These are phyloP conservation scores for Sechiopsis laciniata DNA, from an alignment of 306 rosid genomes.

Conservation along the genomic window DNA sequence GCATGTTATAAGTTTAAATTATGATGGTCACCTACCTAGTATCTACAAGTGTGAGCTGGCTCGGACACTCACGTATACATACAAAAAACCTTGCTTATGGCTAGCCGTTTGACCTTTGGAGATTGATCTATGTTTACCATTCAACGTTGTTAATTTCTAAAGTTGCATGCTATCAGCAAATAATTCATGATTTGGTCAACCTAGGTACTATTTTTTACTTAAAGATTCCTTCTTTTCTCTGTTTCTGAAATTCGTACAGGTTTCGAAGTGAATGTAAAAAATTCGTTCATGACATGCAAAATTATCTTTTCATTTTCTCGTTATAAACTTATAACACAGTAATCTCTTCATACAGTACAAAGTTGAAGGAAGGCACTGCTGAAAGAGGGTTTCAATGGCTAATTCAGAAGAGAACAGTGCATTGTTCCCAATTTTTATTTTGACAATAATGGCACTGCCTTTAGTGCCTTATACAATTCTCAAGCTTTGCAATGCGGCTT, in stretches of 20 bases:
- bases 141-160: background rate
- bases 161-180: background rate
- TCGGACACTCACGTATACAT: too few species aligned
- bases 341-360: slow-evolving; percentile 29
- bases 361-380: slow-evolving; percentile 26
- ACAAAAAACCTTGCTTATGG: too few species aligned
- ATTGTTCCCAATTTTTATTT: slow-evolving; percentile 82
- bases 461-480: slow-evolving; percentile 81
- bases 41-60: too few species aligned
- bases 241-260: slow-evolving; percentile 1
- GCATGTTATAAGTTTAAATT: too few species aligned
- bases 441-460: slow-evolving; percentile 94
- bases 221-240: background rate
- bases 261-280: background rate
- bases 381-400: slow-evolving; percentile 49
- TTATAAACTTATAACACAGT: background rate
- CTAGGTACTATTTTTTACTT: background rate
- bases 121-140: background rate
- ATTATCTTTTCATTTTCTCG: background rate
- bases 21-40: too few species aligned
- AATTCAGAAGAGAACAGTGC: slow-evolving; percentile 86
- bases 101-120: too few species aligned
- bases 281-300: background rate
- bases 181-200: background rate
- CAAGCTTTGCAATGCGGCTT: slow-evolving; percentile 64